Conservation (phyloP, 805 yeast genomes). For the Saturnispora quitensis region DNA sequence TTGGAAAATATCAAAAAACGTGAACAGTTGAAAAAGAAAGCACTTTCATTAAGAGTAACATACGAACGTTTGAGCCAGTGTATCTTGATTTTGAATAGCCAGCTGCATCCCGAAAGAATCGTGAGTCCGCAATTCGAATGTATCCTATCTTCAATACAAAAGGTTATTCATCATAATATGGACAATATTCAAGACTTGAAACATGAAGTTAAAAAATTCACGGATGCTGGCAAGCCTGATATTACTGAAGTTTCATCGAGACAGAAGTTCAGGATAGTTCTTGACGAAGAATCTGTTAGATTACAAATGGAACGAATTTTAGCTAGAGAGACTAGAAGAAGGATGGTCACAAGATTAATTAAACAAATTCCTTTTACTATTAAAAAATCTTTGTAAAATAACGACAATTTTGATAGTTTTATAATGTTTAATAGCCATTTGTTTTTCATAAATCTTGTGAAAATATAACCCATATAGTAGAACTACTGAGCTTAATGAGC, state of each 20-base stretch:
- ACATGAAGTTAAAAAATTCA: conserved; percentile 5
- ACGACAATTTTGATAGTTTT: not conserved
- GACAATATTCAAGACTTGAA: conserved; percentile 16
- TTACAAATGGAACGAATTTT: conserved; percentile 3
- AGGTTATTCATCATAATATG: conserved; percentile 15
- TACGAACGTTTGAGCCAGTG: conserved; percentile 19
- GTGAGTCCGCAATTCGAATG: conserved; percentile 19
- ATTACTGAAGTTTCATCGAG: not conserved
- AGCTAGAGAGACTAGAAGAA: not conserved
- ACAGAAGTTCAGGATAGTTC: not conserved
- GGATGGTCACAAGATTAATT: not conserved
- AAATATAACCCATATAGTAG: not conserved
- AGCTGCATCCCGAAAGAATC: conserved; percentile 24
- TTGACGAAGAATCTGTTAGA: not conserved
- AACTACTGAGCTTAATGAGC: not conserved
- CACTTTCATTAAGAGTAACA: conserved; percentile 7
- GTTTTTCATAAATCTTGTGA: not conserved
- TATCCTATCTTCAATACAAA: conserved; percentile 22
- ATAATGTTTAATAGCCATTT: not conserved
- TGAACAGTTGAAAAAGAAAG: conserved; percentile 13
- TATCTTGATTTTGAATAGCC: conserved; percentile 22
- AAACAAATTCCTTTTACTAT: not conserved
- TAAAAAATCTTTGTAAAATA: not conserved
- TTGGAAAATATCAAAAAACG: conserved; percentile 16
- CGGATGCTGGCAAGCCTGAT: not conserved